phyloP scores from a whole-genome alignment of 192 early-diverging fungal species.

The Coemansia sp. region DNA sequence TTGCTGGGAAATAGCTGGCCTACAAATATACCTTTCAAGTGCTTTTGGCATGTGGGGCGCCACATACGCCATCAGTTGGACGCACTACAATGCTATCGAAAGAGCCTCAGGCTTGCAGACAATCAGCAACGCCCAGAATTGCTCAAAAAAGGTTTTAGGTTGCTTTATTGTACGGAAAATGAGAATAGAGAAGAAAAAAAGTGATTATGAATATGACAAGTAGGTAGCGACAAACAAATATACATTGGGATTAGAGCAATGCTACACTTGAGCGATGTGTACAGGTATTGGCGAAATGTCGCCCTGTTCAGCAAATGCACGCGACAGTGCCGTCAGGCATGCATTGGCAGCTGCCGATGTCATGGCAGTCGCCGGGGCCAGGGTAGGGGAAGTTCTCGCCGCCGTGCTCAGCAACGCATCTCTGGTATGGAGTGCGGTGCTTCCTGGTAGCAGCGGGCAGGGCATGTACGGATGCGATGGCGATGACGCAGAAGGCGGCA shows the following conservation, averaged over 20 bases:
- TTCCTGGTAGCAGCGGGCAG: neutral
- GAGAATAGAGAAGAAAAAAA: neutral
- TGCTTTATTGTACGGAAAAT: neutral
- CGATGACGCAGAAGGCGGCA: slow-evolving; percentile 6
- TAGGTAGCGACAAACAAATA: neutral
- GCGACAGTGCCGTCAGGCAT: slow-evolving; percentile 28
- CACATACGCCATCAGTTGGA: too few species aligned
- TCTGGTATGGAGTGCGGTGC: slow-evolving; percentile 14
- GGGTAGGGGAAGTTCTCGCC: slow-evolving; percentile 44
- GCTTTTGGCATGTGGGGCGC: too few species aligned
- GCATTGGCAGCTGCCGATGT: slow-evolving; percentile 39
- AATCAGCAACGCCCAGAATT: too few species aligned
- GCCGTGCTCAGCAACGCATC: slow-evolving; percentile 43
- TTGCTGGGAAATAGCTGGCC: too few species aligned
- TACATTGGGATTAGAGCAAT: neutral
- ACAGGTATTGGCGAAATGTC: neutral
- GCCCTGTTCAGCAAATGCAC: slow-evolving; percentile 39
- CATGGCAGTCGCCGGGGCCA: slow-evolving; percentile 44
- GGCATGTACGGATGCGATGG: slow-evolving; percentile 9
- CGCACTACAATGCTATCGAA: too few species aligned
- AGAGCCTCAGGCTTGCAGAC: too few species aligned
- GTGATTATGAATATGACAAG: neutral
- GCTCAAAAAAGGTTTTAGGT: neutral
- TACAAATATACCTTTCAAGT: too few species aligned
- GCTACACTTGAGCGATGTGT: slow-evolving; percentile 2